Percentiles rank a stretch among this genome's conserved stretches.
Conservation (phyloP, 768 basidiomycete genomes). For the Agaricus bisporus region DNA sequence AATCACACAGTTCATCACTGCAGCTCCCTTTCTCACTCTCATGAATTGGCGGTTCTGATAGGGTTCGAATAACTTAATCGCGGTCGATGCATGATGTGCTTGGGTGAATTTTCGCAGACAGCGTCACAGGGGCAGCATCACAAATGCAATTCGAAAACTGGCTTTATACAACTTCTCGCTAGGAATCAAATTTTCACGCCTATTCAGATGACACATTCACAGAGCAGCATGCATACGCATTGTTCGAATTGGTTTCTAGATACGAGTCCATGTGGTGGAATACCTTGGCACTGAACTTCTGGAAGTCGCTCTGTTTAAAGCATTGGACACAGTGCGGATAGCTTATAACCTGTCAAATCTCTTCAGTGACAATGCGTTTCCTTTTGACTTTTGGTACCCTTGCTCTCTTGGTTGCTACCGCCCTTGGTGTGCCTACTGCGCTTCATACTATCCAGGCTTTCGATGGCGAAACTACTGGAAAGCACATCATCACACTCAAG, state of each 20-base stretch:
- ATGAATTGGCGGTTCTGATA: no score
- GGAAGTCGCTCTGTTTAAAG: background rate
- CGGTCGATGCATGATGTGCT: no score
- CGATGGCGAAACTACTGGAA: conserved; percentile 6
- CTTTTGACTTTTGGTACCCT: conserved; percentile 1
- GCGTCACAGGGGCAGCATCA: no score
- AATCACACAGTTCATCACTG: no score
- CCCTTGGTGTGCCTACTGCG: conserved; percentile 14
- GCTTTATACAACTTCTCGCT: no score
- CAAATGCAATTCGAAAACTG: no score
- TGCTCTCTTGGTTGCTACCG: conserved; percentile 11
- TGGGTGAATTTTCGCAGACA: no score
- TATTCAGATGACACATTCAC: conserved; percentile 3
- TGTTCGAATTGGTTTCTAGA: background rate
- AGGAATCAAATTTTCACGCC: no score
- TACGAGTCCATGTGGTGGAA: conserved; percentile 1
- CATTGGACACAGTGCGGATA: no score
- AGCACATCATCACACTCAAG: conserved; percentile 10
- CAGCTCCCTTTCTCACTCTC: no score
- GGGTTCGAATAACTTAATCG: no score
- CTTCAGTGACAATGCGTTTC: background rate
- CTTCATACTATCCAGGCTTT: conserved; percentile 11
- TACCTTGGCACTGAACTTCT: background rate
- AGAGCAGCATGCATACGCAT: background rate
- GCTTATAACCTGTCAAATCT: background rate